Conservation (phyloP, 768 basidiomycete species). For the Tylopilus intermedius region DNA sequence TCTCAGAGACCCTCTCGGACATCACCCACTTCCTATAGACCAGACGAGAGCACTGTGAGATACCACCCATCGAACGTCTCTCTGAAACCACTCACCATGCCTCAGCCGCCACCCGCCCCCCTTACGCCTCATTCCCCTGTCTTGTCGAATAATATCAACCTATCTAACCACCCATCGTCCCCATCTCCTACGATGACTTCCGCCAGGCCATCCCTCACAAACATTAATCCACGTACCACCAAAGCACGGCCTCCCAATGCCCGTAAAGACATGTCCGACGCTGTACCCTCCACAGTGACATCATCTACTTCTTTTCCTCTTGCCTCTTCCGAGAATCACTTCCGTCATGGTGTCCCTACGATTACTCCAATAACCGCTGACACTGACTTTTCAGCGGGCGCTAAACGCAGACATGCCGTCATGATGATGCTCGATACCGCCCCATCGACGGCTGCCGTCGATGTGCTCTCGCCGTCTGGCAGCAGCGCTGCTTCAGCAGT, state of each 20-base stretch:
- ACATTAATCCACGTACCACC: conserved; percentile 20
- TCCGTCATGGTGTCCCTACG: conserved; percentile 19
- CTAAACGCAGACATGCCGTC: conserved; percentile 72
- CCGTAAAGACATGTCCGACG: conserved; percentile 28
- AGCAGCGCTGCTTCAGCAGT: conserved; percentile 24
- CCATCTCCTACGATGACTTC: conserved; percentile 29
- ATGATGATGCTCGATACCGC: conserved; percentile 71
- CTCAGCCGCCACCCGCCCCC: conserved; percentile 19
- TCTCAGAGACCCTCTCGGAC: conserved; percentile 19
- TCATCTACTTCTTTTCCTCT: conserved; percentile 21
- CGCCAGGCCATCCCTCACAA: conserved; percentile 11
- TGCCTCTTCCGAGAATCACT: conserved; percentile 26
- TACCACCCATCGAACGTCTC: conserved; percentile 3
- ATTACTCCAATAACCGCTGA: conserved; percentile 26
- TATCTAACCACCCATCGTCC: conserved; percentile 16
- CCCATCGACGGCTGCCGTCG: conserved; percentile 35
- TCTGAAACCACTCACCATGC: too few species aligned
- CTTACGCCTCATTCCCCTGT: conserved; percentile 33
- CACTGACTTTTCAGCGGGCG: conserved; percentile 44
- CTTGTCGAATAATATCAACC: conserved; percentile 15
- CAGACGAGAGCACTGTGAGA: conserved; percentile 30
- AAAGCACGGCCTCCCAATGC: conserved; percentile 26
- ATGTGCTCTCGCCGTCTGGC: conserved; percentile 35
- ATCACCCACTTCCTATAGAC: conserved; percentile 13
- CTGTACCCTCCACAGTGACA: conserved; percentile 9